Evolutionary conservation across 2,329 filamentous ascomycete genomes (phyloP).

Genomic region (Endocalyx cinctus): DNA sequence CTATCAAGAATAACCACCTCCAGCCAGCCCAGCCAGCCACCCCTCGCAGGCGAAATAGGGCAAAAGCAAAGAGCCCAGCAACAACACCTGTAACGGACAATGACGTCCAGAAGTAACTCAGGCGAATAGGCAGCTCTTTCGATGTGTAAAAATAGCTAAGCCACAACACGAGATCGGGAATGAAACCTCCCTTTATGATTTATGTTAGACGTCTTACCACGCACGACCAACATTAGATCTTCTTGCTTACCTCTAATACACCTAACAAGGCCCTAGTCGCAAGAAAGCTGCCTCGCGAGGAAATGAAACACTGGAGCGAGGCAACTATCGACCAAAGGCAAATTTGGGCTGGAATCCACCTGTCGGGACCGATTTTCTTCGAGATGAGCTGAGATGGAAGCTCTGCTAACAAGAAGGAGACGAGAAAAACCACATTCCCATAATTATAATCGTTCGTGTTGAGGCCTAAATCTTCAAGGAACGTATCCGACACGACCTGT

Average conservation of each 20-base stretch:
- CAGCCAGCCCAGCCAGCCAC: constrained; percentile 26
- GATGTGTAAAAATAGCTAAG: constrained; percentile 22
- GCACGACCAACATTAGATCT: no score
- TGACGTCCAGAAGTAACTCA: constrained; percentile 30
- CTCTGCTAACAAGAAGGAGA: constrained; percentile 50
- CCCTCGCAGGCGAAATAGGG: constrained; percentile 27
- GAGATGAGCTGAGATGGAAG: constrained; percentile 55
- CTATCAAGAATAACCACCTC: constrained; percentile 47
- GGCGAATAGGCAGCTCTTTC: constrained; percentile 28
- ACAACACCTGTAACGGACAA: constrained; percentile 24
- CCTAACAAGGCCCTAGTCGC: constrained; percentile 13
- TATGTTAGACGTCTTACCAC: no score
- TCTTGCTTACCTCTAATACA: no score
- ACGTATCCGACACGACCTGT: constrained; percentile 44
- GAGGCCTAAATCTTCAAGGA: constrained; percentile 35
- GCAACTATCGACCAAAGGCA: constrained; percentile 15
- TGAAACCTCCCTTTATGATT: constrained; percentile 19
- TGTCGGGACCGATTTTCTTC: constrained; percentile 37
- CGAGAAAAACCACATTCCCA: constrained; percentile 48
- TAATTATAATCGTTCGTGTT: constrained; percentile 45
- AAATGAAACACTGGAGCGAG: constrained; percentile 14
- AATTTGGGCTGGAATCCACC: constrained; percentile 19
- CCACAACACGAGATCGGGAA: constrained; percentile 20
- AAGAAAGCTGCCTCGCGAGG: constrained; percentile 12
- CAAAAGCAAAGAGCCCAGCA: constrained; percentile 27